phyloP scores from a whole-genome alignment of 2,329 filamentous ascomycete genomes.

The Ophiostoma pallidulum region DNA sequence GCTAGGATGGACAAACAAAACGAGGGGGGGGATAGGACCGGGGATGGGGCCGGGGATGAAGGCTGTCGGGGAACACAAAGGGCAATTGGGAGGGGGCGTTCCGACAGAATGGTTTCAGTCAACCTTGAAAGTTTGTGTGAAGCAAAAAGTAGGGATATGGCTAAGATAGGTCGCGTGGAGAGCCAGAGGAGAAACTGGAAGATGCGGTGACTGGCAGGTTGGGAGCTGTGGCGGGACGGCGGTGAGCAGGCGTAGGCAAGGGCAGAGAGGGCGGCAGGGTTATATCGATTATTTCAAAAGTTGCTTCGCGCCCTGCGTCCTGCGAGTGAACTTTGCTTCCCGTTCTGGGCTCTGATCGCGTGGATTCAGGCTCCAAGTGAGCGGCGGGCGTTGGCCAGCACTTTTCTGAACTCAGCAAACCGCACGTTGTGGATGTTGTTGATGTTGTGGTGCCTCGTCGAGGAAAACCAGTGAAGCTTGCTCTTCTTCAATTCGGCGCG shows the following conservation, averaged over 20 bases:
- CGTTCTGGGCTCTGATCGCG: too few relatives aligned
- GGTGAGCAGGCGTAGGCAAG: conserved; percentile 9
- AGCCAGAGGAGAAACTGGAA: not conserved
- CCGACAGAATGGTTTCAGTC: not conserved
- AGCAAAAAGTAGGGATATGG: not conserved
- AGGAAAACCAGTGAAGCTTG: not conserved
- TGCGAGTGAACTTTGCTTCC: too few relatives aligned
- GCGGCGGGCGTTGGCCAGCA: too few relatives aligned
- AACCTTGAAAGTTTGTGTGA: not conserved
- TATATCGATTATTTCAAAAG: too few relatives aligned
- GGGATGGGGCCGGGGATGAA: not conserved
- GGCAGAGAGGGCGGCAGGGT: too few relatives aligned
- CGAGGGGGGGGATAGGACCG: not conserved
- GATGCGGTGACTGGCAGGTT: conserved; percentile 10
- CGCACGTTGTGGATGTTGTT: too few relatives aligned
- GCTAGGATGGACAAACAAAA: not conserved
- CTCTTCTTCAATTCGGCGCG: not conserved
- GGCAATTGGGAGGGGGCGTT: not conserved
- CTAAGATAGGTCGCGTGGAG: not conserved
- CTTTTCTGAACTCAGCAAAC: too few relatives aligned
- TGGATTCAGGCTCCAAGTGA: too few relatives aligned
- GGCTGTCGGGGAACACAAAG: too few relatives aligned
- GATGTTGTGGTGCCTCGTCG: not conserved
- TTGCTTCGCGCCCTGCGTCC: too few relatives aligned
- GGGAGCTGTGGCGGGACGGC: conserved; percentile 2